phyloP scores from a whole-genome alignment of 2,329 filamentous ascomycete genomes.

The Colletotrichum coccodes region DNA sequence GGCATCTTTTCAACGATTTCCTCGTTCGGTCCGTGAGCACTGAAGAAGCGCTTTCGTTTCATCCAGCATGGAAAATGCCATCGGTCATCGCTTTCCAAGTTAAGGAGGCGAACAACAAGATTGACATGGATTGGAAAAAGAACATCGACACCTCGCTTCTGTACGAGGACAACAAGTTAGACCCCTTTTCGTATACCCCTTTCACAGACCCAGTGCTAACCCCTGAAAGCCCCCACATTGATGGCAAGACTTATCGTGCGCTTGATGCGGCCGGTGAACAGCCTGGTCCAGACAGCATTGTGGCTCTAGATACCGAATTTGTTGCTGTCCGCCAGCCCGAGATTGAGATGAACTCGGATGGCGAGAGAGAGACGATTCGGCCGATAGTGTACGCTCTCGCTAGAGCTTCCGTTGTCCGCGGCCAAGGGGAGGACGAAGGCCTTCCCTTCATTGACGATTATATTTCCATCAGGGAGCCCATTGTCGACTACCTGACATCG shows the following conservation, averaged over 20 bases:
- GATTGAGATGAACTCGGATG: constrained; percentile 95
- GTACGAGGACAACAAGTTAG: constrained; percentile 74
- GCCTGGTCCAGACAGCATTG: constrained; percentile 76
- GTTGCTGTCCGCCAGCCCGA: constrained; percentile 93
- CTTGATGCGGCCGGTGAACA: constrained; percentile 70
- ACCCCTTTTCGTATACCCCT: constrained; percentile 33
- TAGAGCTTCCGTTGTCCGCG: constrained; percentile 90
- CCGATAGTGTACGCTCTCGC: constrained; percentile 92
- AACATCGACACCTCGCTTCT: constrained; percentile 85
- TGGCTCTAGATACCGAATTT: constrained; percentile 96
- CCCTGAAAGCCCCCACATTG: constrained; percentile 49
- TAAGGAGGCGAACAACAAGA: constrained; percentile 81
- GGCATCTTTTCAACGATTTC: constrained; percentile 99
- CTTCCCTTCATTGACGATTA: constrained; percentile 97
- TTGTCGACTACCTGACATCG: constrained; percentile 94
- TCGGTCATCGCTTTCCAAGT: constrained; percentile 88
- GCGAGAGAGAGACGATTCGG: constrained; percentile 89
- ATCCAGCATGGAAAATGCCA: constrained; percentile 91
- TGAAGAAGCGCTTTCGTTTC: constrained; percentile 90
- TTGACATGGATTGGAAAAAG: constrained; percentile 89
- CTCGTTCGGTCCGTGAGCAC: constrained; percentile 82
- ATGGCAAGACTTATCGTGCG: constrained; percentile 67
- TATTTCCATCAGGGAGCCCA: constrained; percentile 87
- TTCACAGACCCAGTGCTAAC: constrained; percentile 35
- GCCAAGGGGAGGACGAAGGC: constrained; percentile 80